Base-by-base conservation (phyloP, 2,329 filamentous ascomycete species). In the Bipolaris cookei region DNA sequence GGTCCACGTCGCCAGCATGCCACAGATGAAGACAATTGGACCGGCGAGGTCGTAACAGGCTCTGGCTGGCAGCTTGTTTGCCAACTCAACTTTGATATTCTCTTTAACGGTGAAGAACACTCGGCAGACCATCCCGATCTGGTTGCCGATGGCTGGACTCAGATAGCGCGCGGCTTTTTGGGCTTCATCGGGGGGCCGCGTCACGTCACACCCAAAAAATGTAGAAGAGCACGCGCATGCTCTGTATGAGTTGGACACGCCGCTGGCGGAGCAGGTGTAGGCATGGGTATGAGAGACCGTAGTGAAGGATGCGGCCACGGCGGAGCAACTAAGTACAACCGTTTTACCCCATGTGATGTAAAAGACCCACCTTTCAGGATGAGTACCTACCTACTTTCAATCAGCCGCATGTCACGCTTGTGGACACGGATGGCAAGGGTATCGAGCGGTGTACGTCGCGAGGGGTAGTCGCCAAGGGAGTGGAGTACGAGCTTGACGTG, bases 281-380 rank as follows among this genome's bases (percentile, higher is more conserved):
- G 53, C 41, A 20, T 41, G 38, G 3, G 41, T 56, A 3, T 34
- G 34, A 4, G 32, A 51, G 8, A 46, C 21, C 4, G 47, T 51
- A 3, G 84, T 88, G 20, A 70, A 80, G 39, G 80, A 88, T 61
- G 68, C 68, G 8, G 68, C 65, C 2, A 83, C 80, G 0, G 85
- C 85, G 0, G 78, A 78, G 41, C 78, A 73, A 8, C 77, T 78
- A 73, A 8, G 77, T 88, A 8, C 83, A 84, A 67, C 77, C 84
- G 0, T 87, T 84, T 83, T 88, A 88, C 65, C 80, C 83, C 0
- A 71, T 72, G 0, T 87, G 83, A 82, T 88, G 86, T 76, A 88
- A 89, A 68, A 81, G 86, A 1, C 85, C 86, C 0, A 81, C 78
- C 18, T 88, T 88, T 70, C 83, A 84, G 71, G 84, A 88, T 64